These are phyloP conservation scores for Parathielavia hyrcaniae DNA, from an alignment of 495 filamentous ascomycete species.

Conservation along the genomic window DNA sequence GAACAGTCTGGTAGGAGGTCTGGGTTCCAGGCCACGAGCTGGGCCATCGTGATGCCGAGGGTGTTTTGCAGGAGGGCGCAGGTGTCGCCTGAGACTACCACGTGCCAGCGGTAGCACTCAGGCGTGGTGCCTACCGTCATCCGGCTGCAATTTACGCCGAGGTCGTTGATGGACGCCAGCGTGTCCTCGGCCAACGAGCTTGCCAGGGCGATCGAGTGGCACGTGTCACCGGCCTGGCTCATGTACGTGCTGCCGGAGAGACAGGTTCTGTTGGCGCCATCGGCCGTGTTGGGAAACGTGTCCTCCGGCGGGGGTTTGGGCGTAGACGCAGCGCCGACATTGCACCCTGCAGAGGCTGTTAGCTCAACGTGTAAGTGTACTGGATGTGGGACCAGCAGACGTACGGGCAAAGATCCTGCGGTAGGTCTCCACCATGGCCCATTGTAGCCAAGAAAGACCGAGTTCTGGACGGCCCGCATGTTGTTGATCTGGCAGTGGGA, in stretches of 20 bases:
- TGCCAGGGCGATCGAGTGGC: constrained; percentile 2
- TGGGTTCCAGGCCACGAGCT: constrained; percentile 6
- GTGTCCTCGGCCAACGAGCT: not conserved
- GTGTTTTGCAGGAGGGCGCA: constrained; percentile 8
- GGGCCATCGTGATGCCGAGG: constrained; percentile 4
- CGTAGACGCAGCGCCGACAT: not conserved
- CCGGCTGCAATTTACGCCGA: not conserved
- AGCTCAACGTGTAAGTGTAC: not conserved
- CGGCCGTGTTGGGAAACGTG: not conserved
- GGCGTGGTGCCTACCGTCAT: not conserved
- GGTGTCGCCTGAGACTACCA: not conserved
- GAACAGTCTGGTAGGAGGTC: constrained; percentile 1
- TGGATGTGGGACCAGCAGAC: not conserved
- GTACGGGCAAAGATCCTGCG: not conserved
- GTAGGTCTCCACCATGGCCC: not conserved
- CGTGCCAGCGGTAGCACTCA: not conserved
- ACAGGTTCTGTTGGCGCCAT: constrained; percentile 2
- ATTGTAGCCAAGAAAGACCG: constrained; percentile 1
- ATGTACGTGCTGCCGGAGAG: not conserved
- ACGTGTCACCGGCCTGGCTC: not conserved
- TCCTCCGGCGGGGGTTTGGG: not conserved
- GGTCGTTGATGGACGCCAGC: constrained; percentile 4
- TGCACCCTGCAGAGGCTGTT: not conserved
- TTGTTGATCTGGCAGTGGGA: constrained; percentile 7
- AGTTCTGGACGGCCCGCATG: constrained; percentile 1